Base-by-base conservation (phyloP, 2,329 filamentous ascomycete genomes). In the Xylaria sp. region DNA sequence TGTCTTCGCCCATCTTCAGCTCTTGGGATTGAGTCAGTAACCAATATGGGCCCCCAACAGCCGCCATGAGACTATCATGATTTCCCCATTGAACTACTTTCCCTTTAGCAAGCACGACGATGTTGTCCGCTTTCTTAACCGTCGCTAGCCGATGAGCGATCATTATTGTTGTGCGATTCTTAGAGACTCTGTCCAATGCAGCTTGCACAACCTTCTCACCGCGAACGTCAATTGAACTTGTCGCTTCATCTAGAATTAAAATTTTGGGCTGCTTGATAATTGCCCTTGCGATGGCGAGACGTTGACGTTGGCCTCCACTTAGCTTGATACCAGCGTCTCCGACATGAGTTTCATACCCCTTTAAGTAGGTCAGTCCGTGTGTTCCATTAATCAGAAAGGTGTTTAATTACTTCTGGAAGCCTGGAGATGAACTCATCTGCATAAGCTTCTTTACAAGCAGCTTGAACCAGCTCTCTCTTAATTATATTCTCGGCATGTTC, bases 11-110 rank as follows among this genome's bases (percentile, higher is more conserved):
- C 22, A 87, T 81, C 0, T 82, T 83, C 5, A 90, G 78, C 39
- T 84, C 80, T 69, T 91, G 88, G 0, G 88, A 87, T 65, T 86
- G 81, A 1, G 93, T 91, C 6, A 94, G 84, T 2, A 85, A 83
- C 59, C 84, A 85, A 71, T 94, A 95, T 25, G 91, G 83, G 0
- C 91, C 87, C 1, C 82, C 82, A 5, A 87, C 81, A 22, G 84
- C 80, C 0, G 81, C 77, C 22, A 96, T 83, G 0, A 97, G 84
- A 54, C 86, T 85, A 11, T 93, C 87, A 69, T 97, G 93, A 0
- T 86, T 93, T 0, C 93, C 93, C 73, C 89, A 83, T 76, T 97
- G 92, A 7, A 90, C 84, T 0, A 93, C 86, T 57, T 85, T 81
- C 2, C 93, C 93, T 72, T 90, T 78, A 13, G 76, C 73, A 59